Evolutionary conservation across 768 basidiomycete genomes (phyloP).

Genomic region (Cystobasidium ongulense): DNA sequence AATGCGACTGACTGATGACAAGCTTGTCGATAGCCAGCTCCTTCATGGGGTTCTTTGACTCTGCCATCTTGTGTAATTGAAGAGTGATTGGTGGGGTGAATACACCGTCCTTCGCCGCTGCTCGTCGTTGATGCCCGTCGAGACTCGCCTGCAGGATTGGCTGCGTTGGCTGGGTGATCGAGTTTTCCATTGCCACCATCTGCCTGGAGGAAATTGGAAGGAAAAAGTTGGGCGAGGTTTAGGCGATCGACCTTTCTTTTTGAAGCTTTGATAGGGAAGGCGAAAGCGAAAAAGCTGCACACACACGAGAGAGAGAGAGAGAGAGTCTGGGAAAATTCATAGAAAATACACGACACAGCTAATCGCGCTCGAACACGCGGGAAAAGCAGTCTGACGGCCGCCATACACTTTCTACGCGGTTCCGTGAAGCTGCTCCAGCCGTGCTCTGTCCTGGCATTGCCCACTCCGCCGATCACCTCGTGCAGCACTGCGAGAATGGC

Average conservation of each 20-base stretch:
- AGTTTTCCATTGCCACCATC: neutral
- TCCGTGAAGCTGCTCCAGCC: neutral
- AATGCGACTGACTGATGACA: slow-evolving; percentile 79
- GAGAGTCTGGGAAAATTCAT: neutral
- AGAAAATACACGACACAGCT: neutral
- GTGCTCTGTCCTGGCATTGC: neutral
- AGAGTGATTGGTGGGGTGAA: neutral
- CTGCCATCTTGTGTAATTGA: slow-evolving; percentile 21
- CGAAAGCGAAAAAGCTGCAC: neutral
- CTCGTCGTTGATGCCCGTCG: neutral
- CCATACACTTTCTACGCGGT: neutral
- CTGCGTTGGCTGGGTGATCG: neutral
- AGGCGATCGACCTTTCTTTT: too few species aligned
- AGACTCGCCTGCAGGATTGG: neutral
- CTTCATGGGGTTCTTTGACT: slow-evolving; percentile 50
- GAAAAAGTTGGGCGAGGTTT: too few species aligned
- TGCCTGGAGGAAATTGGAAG: too few species aligned
- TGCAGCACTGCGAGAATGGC: neutral
- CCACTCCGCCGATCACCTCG: neutral
- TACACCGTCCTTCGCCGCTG: too few species aligned
- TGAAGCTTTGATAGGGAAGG: too few species aligned
- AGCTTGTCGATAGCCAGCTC: slow-evolving; percentile 97
- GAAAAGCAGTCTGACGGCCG: neutral
- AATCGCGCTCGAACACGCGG: neutral
- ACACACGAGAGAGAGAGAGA: neutral